Evolutionary conservation across 208 protist genomes (phyloP).

Genomic region (Phytomonas francai): DNA sequence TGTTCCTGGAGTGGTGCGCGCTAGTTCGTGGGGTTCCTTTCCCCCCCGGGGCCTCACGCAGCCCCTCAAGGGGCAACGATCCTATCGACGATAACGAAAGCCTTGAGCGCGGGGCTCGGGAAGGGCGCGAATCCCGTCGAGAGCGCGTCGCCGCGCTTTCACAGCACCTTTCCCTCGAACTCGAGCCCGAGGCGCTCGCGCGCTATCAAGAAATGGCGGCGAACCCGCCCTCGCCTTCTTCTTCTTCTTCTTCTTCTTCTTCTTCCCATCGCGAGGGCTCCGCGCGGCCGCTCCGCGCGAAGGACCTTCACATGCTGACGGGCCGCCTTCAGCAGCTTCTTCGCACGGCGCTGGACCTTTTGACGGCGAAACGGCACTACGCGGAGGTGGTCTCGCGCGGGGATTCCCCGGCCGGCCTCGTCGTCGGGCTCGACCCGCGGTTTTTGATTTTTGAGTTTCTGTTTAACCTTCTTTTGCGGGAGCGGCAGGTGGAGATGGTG

Average conservation of each 20-base stretch:
- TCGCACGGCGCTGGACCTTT: constrained; percentile 35
- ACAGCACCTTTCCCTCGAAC: constrained; percentile 35
- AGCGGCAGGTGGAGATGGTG: constrained; percentile 91
- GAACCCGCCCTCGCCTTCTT: no score
- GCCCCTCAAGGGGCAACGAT: no score
- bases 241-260: no score
- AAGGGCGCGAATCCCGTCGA: no score
- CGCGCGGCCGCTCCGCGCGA: constrained; percentile 1
- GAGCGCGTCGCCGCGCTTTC: constrained; percentile 25
- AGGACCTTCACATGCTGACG: constrained; percentile 18
- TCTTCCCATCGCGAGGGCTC: no score
- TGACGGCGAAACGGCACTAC: constrained; percentile 62
- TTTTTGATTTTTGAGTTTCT: constrained; percentile 92
- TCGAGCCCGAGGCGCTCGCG: background rate
- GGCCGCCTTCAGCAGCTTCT: constrained; percentile 38
- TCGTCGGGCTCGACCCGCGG: constrained; percentile 64
- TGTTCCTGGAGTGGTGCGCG: constrained; percentile 45
- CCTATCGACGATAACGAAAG: no score
- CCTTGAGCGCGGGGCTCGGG: background rate
- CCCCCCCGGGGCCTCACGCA: constrained; percentile 11
- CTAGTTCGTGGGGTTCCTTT: constrained; percentile 25
- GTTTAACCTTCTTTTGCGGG: constrained; percentile 90
- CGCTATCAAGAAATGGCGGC: background rate
- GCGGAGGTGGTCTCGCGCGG: constrained; percentile 6
- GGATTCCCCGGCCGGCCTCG: background rate